These are phyloP conservation scores for Sophora flavescens DNA, from an alignment of 306 rosid species.

Conservation along the genomic window DNA sequence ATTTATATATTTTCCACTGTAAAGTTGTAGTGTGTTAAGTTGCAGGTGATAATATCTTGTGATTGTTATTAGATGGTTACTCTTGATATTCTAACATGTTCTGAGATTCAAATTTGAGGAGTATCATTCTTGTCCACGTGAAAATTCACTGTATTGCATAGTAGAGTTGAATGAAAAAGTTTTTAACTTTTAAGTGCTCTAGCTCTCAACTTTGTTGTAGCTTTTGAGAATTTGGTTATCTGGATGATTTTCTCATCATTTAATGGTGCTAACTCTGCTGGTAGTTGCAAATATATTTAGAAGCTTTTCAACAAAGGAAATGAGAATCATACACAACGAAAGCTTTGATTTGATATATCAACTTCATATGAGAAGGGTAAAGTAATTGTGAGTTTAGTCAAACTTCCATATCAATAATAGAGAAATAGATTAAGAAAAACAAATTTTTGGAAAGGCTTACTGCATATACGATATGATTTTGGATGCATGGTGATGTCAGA, in stretches of 20 bases:
- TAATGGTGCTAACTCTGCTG: conserved; percentile 6
- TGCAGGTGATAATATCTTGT: conserved; percentile 54
- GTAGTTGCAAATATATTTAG: conserved; percentile 2
- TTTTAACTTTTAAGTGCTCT: conserved; percentile 31
- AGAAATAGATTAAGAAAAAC: too few relatives aligned
- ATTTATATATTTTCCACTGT: conserved; percentile 59
- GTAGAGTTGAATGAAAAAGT: not conserved
- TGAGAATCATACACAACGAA: not conserved
- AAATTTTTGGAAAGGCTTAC: too few relatives aligned
- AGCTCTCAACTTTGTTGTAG: not conserved
- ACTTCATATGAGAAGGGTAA: too few relatives aligned
- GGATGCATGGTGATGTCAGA: too few relatives aligned
- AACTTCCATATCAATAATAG: too few relatives aligned
- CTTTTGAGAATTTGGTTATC: conserved; percentile 21
- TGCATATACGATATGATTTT: too few relatives aligned
- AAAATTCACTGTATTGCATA: conserved; percentile 30
- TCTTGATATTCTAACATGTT: conserved; percentile 47
- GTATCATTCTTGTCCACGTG: conserved; percentile 44
- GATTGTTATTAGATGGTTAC: conserved; percentile 47
- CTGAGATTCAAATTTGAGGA: conserved; percentile 43
- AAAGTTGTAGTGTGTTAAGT: conserved; percentile 63
- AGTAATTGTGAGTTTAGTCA: too few relatives aligned
- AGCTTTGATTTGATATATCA: too few relatives aligned
- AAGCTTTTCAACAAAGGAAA: not conserved
- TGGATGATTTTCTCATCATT: not conserved